Evolutionary conservation across 495 filamentous ascomycete genomes (phyloP).

Genomic region (Evansstolkia leycettana): DNA sequence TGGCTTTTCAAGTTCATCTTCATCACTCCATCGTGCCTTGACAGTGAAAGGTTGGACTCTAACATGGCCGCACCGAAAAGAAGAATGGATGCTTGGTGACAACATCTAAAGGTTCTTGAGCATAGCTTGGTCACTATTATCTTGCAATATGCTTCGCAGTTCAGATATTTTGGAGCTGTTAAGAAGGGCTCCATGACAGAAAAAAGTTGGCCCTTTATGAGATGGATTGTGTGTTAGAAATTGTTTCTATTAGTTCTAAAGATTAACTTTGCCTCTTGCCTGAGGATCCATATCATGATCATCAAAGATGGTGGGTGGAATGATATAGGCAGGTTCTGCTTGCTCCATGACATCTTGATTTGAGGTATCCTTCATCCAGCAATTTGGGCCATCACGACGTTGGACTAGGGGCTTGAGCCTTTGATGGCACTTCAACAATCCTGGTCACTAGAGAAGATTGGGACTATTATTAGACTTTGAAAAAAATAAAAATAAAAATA

Average conservation of each 20-base stretch:
- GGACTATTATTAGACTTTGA: no score
- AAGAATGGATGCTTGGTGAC: slow-evolving; percentile 6
- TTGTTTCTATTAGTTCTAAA: not conserved
- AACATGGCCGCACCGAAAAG: slow-evolving; percentile 7
- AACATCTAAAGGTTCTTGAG: slow-evolving; percentile 6
- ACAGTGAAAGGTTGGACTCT: not conserved
- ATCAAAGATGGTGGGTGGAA: slow-evolving; percentile 5
- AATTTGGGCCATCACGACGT: no score
- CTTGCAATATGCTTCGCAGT: not conserved
- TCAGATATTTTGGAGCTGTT: slow-evolving; percentile 1
- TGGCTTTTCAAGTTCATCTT: not conserved
- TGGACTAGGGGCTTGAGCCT: no score
- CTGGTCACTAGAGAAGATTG: no score
- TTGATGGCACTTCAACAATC: no score
- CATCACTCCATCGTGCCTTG: not conserved
- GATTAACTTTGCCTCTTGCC: not conserved
- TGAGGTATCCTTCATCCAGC: no score
- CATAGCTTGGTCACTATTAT: not conserved
- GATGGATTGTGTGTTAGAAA: no score
- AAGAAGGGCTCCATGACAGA: slow-evolving; percentile 2
- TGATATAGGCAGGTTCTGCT: slow-evolving; percentile 6
- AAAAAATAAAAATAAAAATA: no score
- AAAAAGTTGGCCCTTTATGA: slow-evolving; percentile 1
- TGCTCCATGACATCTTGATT: no score
- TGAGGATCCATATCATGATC: slow-evolving; percentile 1